A percentile compares a stretch with the other conserved stretches of the same genome.
These are phyloP conservation scores for Hypericum androsaemum DNA, from an alignment of 345 rosid genomes.

Conservation along the genomic window DNA sequence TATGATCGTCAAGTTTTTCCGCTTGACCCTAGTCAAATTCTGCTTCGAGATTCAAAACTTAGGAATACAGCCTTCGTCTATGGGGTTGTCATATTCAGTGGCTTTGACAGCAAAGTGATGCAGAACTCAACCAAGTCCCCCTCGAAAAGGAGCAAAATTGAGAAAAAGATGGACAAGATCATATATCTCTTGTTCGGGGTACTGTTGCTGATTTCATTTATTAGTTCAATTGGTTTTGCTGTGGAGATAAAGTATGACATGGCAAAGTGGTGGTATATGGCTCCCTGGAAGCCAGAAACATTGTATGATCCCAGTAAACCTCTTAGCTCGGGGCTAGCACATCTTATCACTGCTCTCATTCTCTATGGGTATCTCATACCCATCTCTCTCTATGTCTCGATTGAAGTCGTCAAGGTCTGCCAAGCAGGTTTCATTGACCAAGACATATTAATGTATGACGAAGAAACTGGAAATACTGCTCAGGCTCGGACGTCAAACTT, in stretches of 20 bases:
- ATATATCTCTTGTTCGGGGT: constrained; percentile 72
- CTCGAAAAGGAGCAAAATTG: constrained; percentile 77
- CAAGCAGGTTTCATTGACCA: constrained; percentile 91
- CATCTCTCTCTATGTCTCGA: constrained; percentile 91
- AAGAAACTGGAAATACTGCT: constrained; percentile 75
- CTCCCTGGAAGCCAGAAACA: constrained; percentile 36
- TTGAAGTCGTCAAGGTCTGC: constrained; percentile 91
- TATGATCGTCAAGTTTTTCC: constrained; percentile 49
- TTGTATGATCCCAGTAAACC: constrained; percentile 56
- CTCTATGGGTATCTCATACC: constrained; percentile 98
- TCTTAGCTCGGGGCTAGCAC: constrained; percentile 55
- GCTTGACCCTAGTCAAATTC: constrained; percentile 78
- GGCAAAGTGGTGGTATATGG: constrained; percentile 80
- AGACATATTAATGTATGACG: constrained; percentile 81
- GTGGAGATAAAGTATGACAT: constrained; percentile 64
- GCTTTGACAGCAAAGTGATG: constrained; percentile 92
- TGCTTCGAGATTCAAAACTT: constrained; percentile 93
- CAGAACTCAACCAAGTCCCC: constrained; percentile 85
- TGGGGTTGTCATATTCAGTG: constrained; percentile 80
- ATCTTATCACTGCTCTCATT: constrained; percentile 83
- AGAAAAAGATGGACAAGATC: constrained; percentile 82
- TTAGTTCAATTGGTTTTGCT: constrained; percentile 84
- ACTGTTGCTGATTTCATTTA: constrained; percentile 56
- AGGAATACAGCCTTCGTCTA: constrained; percentile 72
- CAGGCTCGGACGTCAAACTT: constrained; percentile 90